Evolutionary conservation across 2,329 filamentous ascomycete species (phyloP).

Genomic region (Cladosporium austrohemisphaericum): DNA sequence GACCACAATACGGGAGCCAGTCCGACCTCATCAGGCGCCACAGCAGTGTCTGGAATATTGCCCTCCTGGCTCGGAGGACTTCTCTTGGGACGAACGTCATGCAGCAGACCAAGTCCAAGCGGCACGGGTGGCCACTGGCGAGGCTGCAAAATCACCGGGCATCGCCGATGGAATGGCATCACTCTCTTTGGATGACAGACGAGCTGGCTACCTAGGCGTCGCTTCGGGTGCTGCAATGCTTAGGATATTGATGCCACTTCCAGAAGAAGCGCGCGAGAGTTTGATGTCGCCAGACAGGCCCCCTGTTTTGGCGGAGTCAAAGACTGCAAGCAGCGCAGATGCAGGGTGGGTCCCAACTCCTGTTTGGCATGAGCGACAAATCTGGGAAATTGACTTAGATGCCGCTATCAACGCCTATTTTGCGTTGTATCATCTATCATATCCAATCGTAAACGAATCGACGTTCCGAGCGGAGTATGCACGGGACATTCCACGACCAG

Average conservation of each 20-base stretch:
- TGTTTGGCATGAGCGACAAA: constrained; percentile 22
- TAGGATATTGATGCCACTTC: constrained; percentile 29
- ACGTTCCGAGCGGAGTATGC: constrained; percentile 47
- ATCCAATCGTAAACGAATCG: constrained; percentile 47
- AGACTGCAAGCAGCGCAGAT: constrained; percentile 8
- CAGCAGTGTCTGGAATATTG: constrained; percentile 22
- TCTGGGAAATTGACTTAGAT: constrained; percentile 30
- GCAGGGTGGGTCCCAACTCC: constrained; percentile 24
- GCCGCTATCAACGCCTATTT: constrained; percentile 43
- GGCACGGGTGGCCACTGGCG: background rate
- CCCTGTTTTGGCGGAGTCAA: too few species aligned
- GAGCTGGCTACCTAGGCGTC: constrained; percentile 46
- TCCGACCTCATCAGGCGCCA: too few species aligned
- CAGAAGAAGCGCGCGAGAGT: constrained; percentile 15
- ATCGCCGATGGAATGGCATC: constrained; percentile 33
- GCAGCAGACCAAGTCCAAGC: constrained; percentile 13
- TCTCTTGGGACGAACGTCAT: constrained; percentile 30
- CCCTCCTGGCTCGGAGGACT: constrained; percentile 25
- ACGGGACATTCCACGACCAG: constrained; percentile 41
- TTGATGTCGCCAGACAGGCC: background rate
- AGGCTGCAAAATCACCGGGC: constrained; percentile 17
- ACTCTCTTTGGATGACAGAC: constrained; percentile 31
- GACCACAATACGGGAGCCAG: too few species aligned
- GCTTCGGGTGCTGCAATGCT: constrained; percentile 46
- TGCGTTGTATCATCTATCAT: constrained; percentile 44